phyloP scores from a whole-genome alignment of 2,329 filamentous ascomycete species.

The Cytospora piceae region DNA sequence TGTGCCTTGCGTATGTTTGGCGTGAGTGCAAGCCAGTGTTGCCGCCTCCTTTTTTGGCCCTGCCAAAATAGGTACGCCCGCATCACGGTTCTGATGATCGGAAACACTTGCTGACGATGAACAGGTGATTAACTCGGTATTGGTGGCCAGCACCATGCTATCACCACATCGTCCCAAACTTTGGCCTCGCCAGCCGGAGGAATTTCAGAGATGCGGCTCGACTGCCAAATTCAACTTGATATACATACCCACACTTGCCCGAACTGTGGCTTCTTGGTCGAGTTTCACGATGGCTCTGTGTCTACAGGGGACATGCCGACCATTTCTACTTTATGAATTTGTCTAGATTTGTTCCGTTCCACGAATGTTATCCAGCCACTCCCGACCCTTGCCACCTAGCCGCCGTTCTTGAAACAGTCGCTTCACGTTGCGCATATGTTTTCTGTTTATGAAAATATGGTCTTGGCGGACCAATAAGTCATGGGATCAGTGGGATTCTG shows the following conservation, averaged over 20 bases:
- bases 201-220: conserved; percentile 12
- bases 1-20: neutral
- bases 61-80: neutral
- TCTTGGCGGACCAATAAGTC: conserved; percentile 11
- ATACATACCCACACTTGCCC: conserved; percentile 4
- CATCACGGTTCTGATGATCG: neutral
- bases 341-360: neutral
- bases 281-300: conserved; percentile 4
- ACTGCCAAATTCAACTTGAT: conserved; percentile 4
- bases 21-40: neutral
- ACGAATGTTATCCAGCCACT: neutral
- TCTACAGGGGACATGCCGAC: neutral
- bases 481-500: neutral
- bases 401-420: conserved; percentile 18
- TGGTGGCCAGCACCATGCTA: neutral
- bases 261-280: conserved; percentile 2
- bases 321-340: neutral
- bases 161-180: neutral
- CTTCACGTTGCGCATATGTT: conserved; percentile 9
- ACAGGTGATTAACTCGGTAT: neutral
- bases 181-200: neutral
- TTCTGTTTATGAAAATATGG: conserved; percentile 13
- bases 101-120: neutral
- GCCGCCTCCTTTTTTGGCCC: neutral
- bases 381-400: conserved; percentile 7